Evolutionary conservation across 129 eudicot species (phyloP), one percentile per base, ranked within the genome.

Genomic region (Chrysanthemum seticuspe): DNA sequence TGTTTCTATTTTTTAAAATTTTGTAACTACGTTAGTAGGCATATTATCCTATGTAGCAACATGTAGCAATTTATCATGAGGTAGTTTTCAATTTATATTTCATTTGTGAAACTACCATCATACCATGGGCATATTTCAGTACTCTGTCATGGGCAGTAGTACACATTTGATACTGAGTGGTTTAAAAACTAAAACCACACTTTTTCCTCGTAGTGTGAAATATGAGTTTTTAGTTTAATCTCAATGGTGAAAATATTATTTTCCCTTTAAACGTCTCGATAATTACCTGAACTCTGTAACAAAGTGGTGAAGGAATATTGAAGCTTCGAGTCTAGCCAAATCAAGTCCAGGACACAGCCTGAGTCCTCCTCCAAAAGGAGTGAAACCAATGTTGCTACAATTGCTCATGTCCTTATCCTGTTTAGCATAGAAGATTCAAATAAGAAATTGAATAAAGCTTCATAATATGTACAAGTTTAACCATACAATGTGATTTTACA

Each of bases 361-460:
- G 45, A 90, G 98, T 14, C 98, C 98, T 53, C 98, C 98, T 61
- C 98, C 98, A 75, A 94, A 94, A 55, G 98, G 98, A 47, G 89
- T 94, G 88, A 94, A 94, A 57, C 75, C 83, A 72, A 76, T 36
- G 49, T 55, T 86, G 72, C 82, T 87, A 78, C 87, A 40, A 62
- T 49, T 79, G 78, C 73, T 86, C 51, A 76, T 71, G 51, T 82
- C 96, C 72, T 61, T 87, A 23, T 84, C 83, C 98, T 93, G 73
- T 57, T 25, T 16, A 52, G 13, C 74, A 45, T 23, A 58, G 57
- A 77, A 45, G 57, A 34, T 66, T 8, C 3, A 16, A 59, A 51
- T 11, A 16, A 1, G 10, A 49, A n/a, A 60, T 19, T 19, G 34
- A 10, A 74, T 1, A 51, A 18, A 36, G 44, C 44, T 36, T 36